These are phyloP conservation scores for Ceriops decandra DNA, from an alignment of 345 rosid genomes.

Conservation along the genomic window DNA sequence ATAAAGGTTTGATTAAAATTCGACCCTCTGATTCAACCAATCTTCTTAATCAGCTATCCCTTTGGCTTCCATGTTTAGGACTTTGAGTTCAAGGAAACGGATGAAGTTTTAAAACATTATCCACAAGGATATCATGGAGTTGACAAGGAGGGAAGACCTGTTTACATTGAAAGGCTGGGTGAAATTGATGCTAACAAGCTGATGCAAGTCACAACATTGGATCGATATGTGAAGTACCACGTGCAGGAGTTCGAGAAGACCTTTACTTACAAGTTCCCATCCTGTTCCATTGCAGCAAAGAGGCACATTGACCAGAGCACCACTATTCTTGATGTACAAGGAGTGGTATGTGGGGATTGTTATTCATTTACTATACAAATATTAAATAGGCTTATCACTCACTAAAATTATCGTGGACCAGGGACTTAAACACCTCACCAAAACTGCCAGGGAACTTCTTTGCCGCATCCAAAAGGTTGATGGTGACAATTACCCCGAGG, in stretches of 20 bases:
- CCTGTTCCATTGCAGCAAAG: constrained; percentile 70
- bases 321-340: constrained; percentile 85
- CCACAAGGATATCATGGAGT: constrained; percentile 96
- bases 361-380: not conserved
- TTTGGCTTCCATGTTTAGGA: constrained; percentile 41
- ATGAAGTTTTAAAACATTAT: constrained; percentile 67
- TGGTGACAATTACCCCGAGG: constrained; percentile 90
- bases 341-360: constrained; percentile 65
- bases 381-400: not conserved
- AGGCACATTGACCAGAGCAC: constrained; percentile 87
- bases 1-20: not conserved
- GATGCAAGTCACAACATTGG: constrained; percentile 75
- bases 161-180: constrained; percentile 78
- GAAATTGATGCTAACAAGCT: constrained; percentile 77
- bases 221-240: constrained; percentile 76
- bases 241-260: constrained; percentile 84
- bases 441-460: constrained; percentile 77
- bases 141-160: constrained; percentile 81
- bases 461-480: constrained; percentile 71
- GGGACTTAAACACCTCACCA: constrained; percentile 90
- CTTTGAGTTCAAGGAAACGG: constrained; percentile 66
- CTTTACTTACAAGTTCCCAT: constrained; percentile 67
- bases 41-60: too few relatives aligned
- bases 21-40: not conserved
- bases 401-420: constrained; percentile 22